Base-by-base conservation (phyloP, 2,329 filamentous ascomycete genomes). In the Trichocomaceae sp. region DNA sequence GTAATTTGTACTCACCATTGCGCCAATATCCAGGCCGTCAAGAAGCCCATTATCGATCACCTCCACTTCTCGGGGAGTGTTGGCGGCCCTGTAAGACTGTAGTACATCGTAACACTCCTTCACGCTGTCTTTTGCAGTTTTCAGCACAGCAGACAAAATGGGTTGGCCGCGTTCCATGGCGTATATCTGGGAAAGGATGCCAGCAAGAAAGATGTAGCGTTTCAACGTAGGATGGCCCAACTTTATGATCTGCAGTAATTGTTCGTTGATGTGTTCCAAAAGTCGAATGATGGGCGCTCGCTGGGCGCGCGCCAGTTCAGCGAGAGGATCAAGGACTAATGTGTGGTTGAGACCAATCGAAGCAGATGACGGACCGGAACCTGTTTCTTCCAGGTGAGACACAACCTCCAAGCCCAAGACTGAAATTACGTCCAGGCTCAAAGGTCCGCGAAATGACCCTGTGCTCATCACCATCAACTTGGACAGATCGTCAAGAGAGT, bases 331-430 rank as follows among this genome's bases (percentile, higher is more conserved):
- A 41, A 35, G 45, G 48, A 47, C 23, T n/a, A n/a, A n/a, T n/a
- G n/a, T n/a, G n/a, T n/a, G n/a, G n/a, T n/a, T n/a, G 33, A 22
- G 39, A 50, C 26, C 33, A 12, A 31, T 47, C 13, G 33, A 35
- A 17, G 20, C 35, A 19, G 23, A 37, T n/a, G 47, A 23, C 19
- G 42, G 45, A 22, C 47, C 26, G 12, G 52, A 54, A 41, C 20
- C 45, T 26, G 53, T 54, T 47, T 66, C 63, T 49, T 62, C 63
- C n/a, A 64, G 48, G 39, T 66, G 63, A n/a, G 57, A 59, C 31
- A 60, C 50, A 22, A 63, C 49, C 49, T 66, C 63, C 10, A 63
- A 49, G 15, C 62, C 59, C 15, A 64, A 42, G 29, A 58, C 53
- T 10, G 58, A 53, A 26, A 64, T 60, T 20, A 63, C 53, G 33